phyloP scores from a whole-genome alignment of 257 asterid species.

The Nicotiana attenuata region DNA sequence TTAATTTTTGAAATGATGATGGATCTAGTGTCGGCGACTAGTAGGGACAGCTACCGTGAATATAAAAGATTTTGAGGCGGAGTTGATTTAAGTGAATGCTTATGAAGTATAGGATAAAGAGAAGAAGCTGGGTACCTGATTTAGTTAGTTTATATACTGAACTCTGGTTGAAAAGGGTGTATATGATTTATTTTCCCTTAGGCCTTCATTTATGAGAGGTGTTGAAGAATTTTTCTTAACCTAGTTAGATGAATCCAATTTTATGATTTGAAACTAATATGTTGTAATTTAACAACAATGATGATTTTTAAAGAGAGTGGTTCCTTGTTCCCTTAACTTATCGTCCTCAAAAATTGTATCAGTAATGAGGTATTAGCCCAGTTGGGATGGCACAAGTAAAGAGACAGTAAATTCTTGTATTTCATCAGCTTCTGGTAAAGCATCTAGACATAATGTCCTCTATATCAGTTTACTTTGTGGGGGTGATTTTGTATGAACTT shows the following conservation, averaged over 20 bases:
- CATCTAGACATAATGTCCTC: neutral
- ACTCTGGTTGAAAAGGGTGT: neutral
- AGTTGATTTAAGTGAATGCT: constrained; percentile 6
- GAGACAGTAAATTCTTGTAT: neutral
- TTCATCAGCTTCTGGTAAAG: neutral
- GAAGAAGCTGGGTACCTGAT: neutral
- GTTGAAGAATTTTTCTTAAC: neutral
- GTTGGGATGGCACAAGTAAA: neutral
- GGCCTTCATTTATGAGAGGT: neutral
- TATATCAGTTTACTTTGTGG: neutral
- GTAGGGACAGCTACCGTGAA: constrained; percentile 14
- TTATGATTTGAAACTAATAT: neutral
- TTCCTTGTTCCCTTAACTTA: neutral
- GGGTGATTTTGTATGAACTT: neutral
- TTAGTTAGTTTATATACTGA: neutral
- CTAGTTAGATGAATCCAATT: neutral
- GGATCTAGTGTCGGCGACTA: constrained; percentile 10
- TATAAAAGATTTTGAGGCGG: constrained; percentile 17
- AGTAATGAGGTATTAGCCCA: neutral
- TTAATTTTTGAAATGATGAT: constrained; percentile 20
- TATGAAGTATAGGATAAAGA: neutral
- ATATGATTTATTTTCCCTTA: neutral
- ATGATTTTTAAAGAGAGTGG: neutral
- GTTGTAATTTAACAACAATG: neutral
- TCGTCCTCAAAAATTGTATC: neutral